Percentiles rank a stretch among this genome's conserved stretches.
Evolutionary conservation across 2,329 filamentous ascomycete species (phyloP).

Genomic region (Saccharata proteae): DNA sequence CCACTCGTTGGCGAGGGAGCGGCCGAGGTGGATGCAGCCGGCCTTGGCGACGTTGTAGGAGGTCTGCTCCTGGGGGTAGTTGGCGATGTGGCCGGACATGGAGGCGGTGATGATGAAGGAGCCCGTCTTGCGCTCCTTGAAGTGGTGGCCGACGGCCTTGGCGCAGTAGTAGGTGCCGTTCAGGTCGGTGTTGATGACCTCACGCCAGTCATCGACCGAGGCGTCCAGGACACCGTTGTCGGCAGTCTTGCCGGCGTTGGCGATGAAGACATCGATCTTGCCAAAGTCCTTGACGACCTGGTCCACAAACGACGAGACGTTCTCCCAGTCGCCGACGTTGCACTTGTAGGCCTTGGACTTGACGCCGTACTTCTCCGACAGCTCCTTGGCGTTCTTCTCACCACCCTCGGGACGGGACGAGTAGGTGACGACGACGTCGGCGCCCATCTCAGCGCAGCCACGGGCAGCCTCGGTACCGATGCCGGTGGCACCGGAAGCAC

Average conservation of each 20-base stretch:
- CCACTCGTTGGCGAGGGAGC: constrained; percentile 58
- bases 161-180: constrained; percentile 26
- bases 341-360: constrained; percentile 51
- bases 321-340: constrained; percentile 44
- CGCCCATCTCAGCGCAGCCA: constrained; percentile 10
- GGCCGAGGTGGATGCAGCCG: constrained; percentile 52
- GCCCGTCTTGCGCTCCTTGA: constrained; percentile 23
- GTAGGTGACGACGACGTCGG: constrained; percentile 54
- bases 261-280: constrained; percentile 55
- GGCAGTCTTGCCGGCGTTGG: constrained; percentile 56
- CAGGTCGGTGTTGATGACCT: constrained; percentile 56
- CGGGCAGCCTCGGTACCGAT: constrained; percentile 32
- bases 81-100: constrained; percentile 74
- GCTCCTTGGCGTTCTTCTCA: constrained; percentile 40
- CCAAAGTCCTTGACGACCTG: constrained; percentile 57
- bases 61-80: constrained; percentile 60
- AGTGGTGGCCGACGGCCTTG: constrained; percentile 25
- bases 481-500: constrained; percentile 34
- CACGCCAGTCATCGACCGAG: constrained; percentile 58
- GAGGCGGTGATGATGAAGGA: constrained; percentile 56
- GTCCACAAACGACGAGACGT: constrained; percentile 44
- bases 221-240: constrained; percentile 61
- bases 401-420: too few species aligned
- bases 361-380: constrained; percentile 9
- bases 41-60: constrained; percentile 44